Conservation (phyloP, 352 stramenopile species). For the Thalassiosira exigua region DNA sequence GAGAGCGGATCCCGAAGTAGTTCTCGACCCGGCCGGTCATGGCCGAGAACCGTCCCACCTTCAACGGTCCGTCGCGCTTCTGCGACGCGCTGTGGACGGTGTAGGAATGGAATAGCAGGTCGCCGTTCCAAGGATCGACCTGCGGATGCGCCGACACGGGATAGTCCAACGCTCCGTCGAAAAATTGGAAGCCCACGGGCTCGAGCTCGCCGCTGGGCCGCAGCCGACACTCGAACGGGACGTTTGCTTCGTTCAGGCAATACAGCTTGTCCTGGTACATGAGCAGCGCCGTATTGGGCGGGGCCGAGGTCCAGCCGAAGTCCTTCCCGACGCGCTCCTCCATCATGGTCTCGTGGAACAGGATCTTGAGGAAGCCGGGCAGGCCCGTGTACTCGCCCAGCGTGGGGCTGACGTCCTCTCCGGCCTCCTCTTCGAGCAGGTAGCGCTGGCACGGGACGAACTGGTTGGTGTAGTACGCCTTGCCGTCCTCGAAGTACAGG, state of each 20-base stretch:
- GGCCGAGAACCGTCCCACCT: conserved; percentile 34
- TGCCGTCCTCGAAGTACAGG: conserved; percentile 52
- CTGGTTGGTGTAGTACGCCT: conserved; percentile 63
- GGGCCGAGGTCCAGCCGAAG: conserved; percentile 5
- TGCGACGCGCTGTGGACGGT: conserved; percentile 35
- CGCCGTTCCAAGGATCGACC: conserved; percentile 19
- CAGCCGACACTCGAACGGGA: conserved; percentile 59
- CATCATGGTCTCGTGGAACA: conserved; percentile 32
- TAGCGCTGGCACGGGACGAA: conserved; percentile 59
- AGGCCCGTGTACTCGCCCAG: conserved; percentile 56
- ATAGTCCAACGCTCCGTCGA: conserved; percentile 50
- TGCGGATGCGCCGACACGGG: conserved; percentile 51
- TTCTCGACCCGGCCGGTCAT: conserved; percentile 19
- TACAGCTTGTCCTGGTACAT: conserved; percentile 64
- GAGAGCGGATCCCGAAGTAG: conserved; percentile 42
- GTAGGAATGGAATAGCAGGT: conserved; percentile 61
- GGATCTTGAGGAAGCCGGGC: conserved; percentile 48
- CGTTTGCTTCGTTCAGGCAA: conserved; percentile 43
- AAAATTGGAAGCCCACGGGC: conserved; percentile 45
- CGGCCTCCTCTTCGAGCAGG: conserved; percentile 46
- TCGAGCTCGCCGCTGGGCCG: conserved; percentile 49
- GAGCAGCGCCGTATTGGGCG: conserved; percentile 52
- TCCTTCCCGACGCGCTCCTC: conserved; percentile 32
- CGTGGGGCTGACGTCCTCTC: conserved; percentile 52
- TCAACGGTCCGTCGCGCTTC: conserved; percentile 48